Evolutionary conservation across 768 basidiomycete genomes (phyloP).

Genomic region (Cyathus striatus): DNA sequence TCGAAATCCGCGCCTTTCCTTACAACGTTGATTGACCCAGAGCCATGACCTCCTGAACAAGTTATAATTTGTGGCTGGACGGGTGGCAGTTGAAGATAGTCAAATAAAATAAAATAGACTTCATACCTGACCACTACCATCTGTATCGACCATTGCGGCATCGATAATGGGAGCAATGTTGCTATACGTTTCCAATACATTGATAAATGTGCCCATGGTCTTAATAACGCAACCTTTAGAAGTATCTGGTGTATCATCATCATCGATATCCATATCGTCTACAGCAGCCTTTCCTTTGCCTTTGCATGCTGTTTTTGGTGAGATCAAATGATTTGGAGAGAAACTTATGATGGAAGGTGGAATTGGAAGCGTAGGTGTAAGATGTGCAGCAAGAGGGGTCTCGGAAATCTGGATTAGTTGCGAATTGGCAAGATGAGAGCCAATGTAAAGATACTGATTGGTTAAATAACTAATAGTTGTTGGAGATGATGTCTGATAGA

Average conservation of each 20-base stretch:
- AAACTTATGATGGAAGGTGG: slow-evolving; percentile 41
- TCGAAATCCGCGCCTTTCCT: slow-evolving; percentile 80
- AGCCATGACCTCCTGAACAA: slow-evolving; percentile 76
- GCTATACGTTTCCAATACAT: slow-evolving; percentile 57
- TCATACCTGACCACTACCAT: slow-evolving; percentile 64
- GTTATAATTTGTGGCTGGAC: slow-evolving; percentile 75
- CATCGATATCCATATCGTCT: slow-evolving; percentile 29
- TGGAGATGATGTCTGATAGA: slow-evolving; percentile 61
- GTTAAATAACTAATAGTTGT: slow-evolving; percentile 69
- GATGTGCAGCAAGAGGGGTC: slow-evolving; percentile 34
- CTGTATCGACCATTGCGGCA: slow-evolving; percentile 68
- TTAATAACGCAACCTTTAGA: slow-evolving; percentile 44
- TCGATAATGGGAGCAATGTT: slow-evolving; percentile 86
- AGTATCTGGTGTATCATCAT: slow-evolving; percentile 15
- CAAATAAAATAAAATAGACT: background rate
- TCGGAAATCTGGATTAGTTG: slow-evolving; percentile 62
- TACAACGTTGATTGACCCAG: slow-evolving; percentile 73
- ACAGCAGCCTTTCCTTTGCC: slow-evolving; percentile 36
- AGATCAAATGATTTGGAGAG: slow-evolving; percentile 24
- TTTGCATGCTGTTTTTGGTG: slow-evolving; percentile 13
- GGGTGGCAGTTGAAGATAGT: background rate
- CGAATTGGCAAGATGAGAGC: slow-evolving; percentile 80
- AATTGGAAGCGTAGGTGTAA: slow-evolving; percentile 45
- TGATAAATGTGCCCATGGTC: slow-evolving; percentile 51
- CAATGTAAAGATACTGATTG: slow-evolving; percentile 66